Percentiles rank a stretch among this genome's conserved stretches.
Evolutionary conservation across 768 basidiomycete genomes (phyloP).

Genomic region (Gautieria morchelliformis): DNA sequence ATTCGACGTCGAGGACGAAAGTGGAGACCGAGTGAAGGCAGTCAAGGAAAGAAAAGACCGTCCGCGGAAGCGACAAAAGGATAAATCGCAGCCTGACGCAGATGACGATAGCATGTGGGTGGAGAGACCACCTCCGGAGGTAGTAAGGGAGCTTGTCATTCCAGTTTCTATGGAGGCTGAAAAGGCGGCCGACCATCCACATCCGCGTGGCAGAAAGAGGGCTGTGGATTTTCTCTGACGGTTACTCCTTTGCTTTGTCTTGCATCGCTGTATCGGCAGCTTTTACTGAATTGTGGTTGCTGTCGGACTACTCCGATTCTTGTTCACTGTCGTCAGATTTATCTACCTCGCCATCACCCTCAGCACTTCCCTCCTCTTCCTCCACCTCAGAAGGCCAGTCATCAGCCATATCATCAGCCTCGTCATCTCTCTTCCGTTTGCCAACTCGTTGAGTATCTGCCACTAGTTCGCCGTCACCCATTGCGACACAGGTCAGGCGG

Average conservation of each 20-base stretch:
- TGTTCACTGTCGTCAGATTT: slow-evolving; percentile 1
- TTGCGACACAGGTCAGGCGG: slow-evolving; percentile 64
- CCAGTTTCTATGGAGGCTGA: slow-evolving; percentile 12
- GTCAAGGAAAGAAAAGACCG: slow-evolving; percentile 23
- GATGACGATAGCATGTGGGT: slow-evolving; percentile 60
- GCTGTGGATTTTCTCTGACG: slow-evolving; percentile 65
- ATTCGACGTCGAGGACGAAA: slow-evolving; percentile 68
- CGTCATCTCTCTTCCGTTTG: slow-evolving; percentile 29
- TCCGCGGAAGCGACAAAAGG: slow-evolving; percentile 26
- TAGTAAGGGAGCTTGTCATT: slow-evolving; percentile 30
- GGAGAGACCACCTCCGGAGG: slow-evolving; percentile 48
- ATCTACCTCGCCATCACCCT: slow-evolving; percentile 3
- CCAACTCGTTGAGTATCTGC: slow-evolving; percentile 7
- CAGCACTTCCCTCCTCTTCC: slow-evolving; percentile 24
- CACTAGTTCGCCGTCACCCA: slow-evolving; percentile 40
- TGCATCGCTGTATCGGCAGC: background rate
- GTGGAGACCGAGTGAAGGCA: slow-evolving; percentile 23
- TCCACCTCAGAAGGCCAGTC: slow-evolving; percentile 20
- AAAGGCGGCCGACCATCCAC: slow-evolving; percentile 17
- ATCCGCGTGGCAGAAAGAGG: slow-evolving; percentile 46
- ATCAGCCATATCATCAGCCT: slow-evolving; percentile 15
- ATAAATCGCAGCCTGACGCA: slow-evolving; percentile 19
- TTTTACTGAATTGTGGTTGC: background rate
- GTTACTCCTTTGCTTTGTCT: background rate
- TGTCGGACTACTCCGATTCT: background rate